Evolutionary conservation across 257 asterid genomes (phyloP), one percentile per base, ranked within the genome.

Genomic region (Solanum rostratum): DNA sequence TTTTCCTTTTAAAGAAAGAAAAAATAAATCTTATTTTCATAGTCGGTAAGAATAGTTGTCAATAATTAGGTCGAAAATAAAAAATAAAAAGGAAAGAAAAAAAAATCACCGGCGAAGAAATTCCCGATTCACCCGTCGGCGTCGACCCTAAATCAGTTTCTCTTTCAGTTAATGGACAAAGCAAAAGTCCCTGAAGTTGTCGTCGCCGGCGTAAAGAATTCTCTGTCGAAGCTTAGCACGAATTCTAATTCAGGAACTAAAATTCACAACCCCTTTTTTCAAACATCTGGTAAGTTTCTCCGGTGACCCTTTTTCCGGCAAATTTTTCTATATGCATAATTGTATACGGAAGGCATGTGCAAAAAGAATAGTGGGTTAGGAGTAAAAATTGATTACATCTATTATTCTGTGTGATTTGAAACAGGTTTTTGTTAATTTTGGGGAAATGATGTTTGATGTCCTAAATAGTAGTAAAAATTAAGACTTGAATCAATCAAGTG

Each of bases 91-190:
- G 4, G 4, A 5, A 33, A 33, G 39, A 5, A 3, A 33, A 30
- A 29, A 0, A 19, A 13, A 14, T 43, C 59, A 12, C 57, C 80
- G 54, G 55, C 55, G 6, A 66, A 71, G 80, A n/a, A 13, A 14
- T 43, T 37, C 19, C 19, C 30, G 12, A 70, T 70, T 71, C 33
- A 71, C 54, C 29, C 3, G 80, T 45, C 52, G 39, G 80, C 39
- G 24, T 43, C 39, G 57, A 43, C 6, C 14, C 55, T 73, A 18
- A n/a, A 43, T n/a, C 1, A 71, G 19, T 55, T 15, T 71, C 54
- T 39, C 6, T 91, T 57, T n/a, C 30, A 33, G 80, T 92, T 86
- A 83, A 95, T 93, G 97, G 98, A 93, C 87, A 88, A 91, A 66
- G 86, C 86, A 82, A 87, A 88, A 82, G 59, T 87, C 52, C 84